Base-by-base conservation (phyloP, 2,329 filamentous ascomycete species). In the Neospermospora avenae region DNA sequence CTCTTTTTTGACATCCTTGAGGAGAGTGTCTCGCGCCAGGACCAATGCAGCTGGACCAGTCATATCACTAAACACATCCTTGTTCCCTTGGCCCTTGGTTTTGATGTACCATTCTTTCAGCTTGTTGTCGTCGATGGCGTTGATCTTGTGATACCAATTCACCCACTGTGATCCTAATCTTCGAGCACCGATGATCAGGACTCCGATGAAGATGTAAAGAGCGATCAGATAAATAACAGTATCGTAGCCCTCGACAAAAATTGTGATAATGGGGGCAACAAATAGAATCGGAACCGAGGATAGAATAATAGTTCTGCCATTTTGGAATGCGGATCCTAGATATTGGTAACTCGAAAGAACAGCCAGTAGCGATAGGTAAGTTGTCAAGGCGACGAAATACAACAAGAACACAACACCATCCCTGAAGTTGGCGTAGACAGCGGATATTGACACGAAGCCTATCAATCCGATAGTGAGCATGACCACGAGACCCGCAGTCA, bases 291-390 rank as follows among this genome's bases (percentile, higher is more conserved):
- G 42, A 34, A 56, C 39, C 2, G 53, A 13, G 8, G 11, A 8
- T n/a, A 56, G 31, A 25, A 56, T 56, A 4, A 46, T 13, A n/a
- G 53, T 56, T 34, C 53, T 28, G 14, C 53, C 53, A 24, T 56
- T 56, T 46, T 56, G 53, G 18, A 56, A 56, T n/a, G 41, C 16
- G 8, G 53, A 56, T 37, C 53, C 53, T 11, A 56, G 53, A 25
- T 45, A 56, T n/a, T 56, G 53, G 13, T 56, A 56, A 25, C 53
- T 45, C n/a, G 53, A 56, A 4, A 56, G 53, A 31, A 56, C 53
- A 25, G 53, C 53, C 41, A 56, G 25, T 4, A 56, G 31, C 13
- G 53, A 24, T 5, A 56, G 13, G 31, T 56, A 56, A n/a, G 53
- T 22, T 35, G 53, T 56, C 5, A 56, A 11, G 18, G 41, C 39